Base-by-base conservation (phyloP, 2,329 filamentous ascomycete genomes). In the Onygenales sp. region DNA sequence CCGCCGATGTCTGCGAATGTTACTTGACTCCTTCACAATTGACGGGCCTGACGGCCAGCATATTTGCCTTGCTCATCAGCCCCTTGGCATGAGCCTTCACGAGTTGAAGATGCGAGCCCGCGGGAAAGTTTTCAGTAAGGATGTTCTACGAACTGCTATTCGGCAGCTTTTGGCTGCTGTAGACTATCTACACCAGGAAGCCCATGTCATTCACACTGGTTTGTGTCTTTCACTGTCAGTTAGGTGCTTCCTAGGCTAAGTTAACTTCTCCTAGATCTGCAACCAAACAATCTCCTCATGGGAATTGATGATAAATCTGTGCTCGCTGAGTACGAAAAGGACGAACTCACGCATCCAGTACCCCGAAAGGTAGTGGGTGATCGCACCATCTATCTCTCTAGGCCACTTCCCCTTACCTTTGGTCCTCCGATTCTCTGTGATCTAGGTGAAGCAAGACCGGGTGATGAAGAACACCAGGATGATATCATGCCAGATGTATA, bases 231-330 rank as follows among this genome's bases (percentile, higher is more conserved):
- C 40, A 36, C 21, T 10, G 6, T 49, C 33, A 27, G 33, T 32
- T 14, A 49, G 33, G 11, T 54, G 52, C 44, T 53, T n/a, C 17
- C 10, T 21, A 6, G 1, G 1, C 42, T 17, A 43, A 21, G 13
- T 43, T 14, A 53, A 47, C 40, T 49, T 53, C 13, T 17, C 11
- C 21, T 37, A 69, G 64, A 69, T 55, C 55, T 69, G 7, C 62
- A 66, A 49, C 59, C 61, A 5, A 61, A 59, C 34, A 70, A 70
- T 17, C 57, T 70, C 27, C 58, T 70, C 34, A 42, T 67, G 0
- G 57, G 52, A 0, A 64, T 67, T 36, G 54, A 62, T 17, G 67
- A 69, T 49, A 48, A 61, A 1, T 61, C 59, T 2, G 55, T 70
- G 14, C 50, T 71, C 5, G 50, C 51, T 3, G 47, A 59, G 0